Base-by-base conservation (phyloP, 108 stramenopile genomes). In the Nitzschia sp. region DNA sequence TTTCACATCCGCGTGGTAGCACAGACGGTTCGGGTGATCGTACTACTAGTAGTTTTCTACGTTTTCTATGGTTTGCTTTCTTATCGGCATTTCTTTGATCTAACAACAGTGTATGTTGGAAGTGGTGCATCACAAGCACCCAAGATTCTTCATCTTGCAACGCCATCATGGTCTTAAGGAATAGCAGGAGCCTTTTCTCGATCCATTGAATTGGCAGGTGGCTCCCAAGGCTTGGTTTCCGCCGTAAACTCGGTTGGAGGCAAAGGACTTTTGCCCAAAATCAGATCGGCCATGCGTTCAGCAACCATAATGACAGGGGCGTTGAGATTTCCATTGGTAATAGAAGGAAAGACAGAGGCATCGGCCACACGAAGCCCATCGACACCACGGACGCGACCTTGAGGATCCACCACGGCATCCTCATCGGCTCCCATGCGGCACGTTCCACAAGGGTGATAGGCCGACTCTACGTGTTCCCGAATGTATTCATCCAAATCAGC, bases 331-430 rank as follows among this genome's bases (percentile, higher is more conserved):
- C 59, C 58, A 10, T 60, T 61, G 20, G 69, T 60, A 37, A 61
- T 70, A 40, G 20, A 26, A 8, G 73, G 79, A 37, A 71, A 56
- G 43, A 71, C 54, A 11, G 60, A 62, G 24, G 73, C 77, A 72
- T 82, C 81, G 7, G 66, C 77, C n/a, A 82, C 63, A 17, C 81
- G 54, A 39, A 82, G 46, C 17, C 43, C 22, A 22, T 66, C 55
- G 10, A 72, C 65, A 51, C 73, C 77, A 24, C 42, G 51, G 1
- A 82, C 81, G 9, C 53, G 25, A 8, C 72, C 43, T 19, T 37
- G 15, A 11, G 41, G 51, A 39, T 82, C 74, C 14, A 82, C 73
- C 20, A 82, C 81, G 10, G 76, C 71, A 41, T 80, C 75, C 44
- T 57, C 26, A 43, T 57, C 58, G 14, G 29, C 8, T 14, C 81